A percentile compares a stretch with the other conserved stretches of the same genome.
Evolutionary conservation across 2,329 filamentous ascomycete genomes (phyloP).

Genomic region (Bretziella fagacearum): DNA sequence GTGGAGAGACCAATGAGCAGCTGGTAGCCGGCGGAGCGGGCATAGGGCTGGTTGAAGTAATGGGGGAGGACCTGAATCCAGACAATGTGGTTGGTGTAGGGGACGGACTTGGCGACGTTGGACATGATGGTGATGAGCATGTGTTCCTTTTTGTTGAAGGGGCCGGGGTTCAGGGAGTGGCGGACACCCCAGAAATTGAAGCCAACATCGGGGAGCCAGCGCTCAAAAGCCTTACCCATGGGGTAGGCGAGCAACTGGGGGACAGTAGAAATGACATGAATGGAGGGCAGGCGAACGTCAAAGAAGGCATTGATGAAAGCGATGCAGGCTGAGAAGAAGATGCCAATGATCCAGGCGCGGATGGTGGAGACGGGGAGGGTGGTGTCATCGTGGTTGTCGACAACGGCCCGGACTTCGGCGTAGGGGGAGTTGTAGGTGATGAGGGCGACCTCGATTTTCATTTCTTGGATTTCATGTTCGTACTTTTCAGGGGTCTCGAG

Average conservation of each 20-base stretch:
- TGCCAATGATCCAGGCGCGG: constrained; percentile 33
- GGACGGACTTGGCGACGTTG: constrained; percentile 30
- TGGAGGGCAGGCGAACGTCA: constrained; percentile 34
- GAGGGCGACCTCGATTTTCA: constrained; percentile 35
- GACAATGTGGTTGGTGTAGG: constrained; percentile 33
- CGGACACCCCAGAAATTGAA: constrained; percentile 24
- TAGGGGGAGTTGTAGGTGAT: constrained; percentile 39
- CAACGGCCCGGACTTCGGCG: constrained; percentile 36
- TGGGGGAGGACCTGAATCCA: constrained; percentile 32
- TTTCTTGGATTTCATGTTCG: constrained; percentile 29
- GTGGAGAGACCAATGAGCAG: constrained; percentile 33
- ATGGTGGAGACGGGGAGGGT: constrained; percentile 32
- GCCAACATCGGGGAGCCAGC: constrained; percentile 28
- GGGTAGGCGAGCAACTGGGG: constrained; percentile 37
- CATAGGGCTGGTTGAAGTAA: constrained; percentile 35
- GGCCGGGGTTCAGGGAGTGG: constrained; percentile 29
- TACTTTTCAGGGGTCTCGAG: constrained; percentile 26
- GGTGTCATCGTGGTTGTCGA: constrained; percentile 37
- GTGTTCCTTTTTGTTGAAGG: constrained; percentile 39
- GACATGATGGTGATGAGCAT: constrained; percentile 40
- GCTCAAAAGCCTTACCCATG: constrained; percentile 29
- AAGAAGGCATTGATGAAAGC: constrained; percentile 38
- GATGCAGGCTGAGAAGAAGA: constrained; percentile 29
- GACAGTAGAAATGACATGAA: constrained; percentile 34
- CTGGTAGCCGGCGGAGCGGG: constrained; percentile 31